A percentile compares a stretch with the other conserved stretches of the same genome.
These are phyloP conservation scores for Fomitopsis pulvina DNA, from an alignment of 768 basidiomycete genomes.

Conservation along the genomic window DNA sequence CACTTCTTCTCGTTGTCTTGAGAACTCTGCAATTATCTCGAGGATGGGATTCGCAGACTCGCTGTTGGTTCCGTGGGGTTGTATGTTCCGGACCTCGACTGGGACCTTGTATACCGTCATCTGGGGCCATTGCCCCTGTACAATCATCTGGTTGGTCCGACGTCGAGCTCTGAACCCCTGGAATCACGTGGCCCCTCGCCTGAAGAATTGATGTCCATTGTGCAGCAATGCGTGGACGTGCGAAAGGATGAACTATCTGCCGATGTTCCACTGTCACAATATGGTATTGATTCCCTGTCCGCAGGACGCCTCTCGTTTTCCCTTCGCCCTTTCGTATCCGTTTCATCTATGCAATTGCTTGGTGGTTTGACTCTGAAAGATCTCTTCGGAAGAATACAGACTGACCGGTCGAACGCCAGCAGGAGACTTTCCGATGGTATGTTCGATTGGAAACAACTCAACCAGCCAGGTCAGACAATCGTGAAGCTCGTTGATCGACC, in stretches of 20 bases:
- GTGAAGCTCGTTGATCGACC: background rate
- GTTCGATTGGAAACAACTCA: background rate
- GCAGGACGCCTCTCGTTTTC: conserved; percentile 30
- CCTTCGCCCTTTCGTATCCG: conserved; percentile 23
- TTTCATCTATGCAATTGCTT: conserved; percentile 31
- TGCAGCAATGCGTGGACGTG: conserved; percentile 23
- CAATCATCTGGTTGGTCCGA: conserved; percentile 16
- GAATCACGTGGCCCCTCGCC: conserved; percentile 22
- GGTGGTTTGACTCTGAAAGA: conserved; percentile 26
- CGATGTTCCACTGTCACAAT: conserved; percentile 33
- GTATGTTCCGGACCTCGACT: conserved; percentile 30
- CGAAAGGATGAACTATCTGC: conserved; percentile 27
- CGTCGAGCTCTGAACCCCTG: background rate
- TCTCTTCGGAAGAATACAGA: conserved; percentile 7
- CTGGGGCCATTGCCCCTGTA: conserved; percentile 18
- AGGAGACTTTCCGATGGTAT: no score
- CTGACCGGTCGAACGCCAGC: background rate
- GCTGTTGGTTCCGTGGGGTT: conserved; percentile 15
- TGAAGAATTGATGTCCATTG: conserved; percentile 24
- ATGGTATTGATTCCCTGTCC: conserved; percentile 36
- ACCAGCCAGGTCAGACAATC: background rate
- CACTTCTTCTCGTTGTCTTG: background rate
- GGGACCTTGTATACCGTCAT: conserved; percentile 19
- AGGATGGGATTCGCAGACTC: conserved; percentile 27
- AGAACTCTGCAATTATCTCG: conserved; percentile 26